These are phyloP conservation scores for Heterobasidion annosum DNA, from an alignment of 1,284 basidiomycete species.

Conservation along the genomic window DNA sequence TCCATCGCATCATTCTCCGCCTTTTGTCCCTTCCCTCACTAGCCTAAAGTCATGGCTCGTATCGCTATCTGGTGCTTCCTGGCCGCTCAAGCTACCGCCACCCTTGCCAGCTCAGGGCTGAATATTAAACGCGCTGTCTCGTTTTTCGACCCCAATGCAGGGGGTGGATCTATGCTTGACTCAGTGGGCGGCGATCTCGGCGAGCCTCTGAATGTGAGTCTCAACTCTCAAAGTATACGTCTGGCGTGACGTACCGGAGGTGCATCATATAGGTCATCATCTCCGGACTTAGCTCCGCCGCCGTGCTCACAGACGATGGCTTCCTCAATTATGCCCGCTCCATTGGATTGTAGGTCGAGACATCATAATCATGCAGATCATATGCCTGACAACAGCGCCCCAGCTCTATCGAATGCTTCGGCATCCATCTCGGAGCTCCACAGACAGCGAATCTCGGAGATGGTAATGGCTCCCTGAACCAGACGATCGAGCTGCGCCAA, in stretches of 20 bases:
- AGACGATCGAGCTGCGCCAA: constrained; percentile 58
- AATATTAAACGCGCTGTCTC: constrained; percentile 13
- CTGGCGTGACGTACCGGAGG: constrained; percentile 29
- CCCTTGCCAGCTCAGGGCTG: background rate
- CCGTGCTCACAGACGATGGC: constrained; percentile 56
- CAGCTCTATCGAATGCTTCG: constrained; percentile 67
- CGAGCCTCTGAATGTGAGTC: constrained; percentile 59
- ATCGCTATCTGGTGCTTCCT: constrained; percentile 7
- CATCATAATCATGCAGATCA: too few species aligned
- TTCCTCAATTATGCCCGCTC: constrained; percentile 50
- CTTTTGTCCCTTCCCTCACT: background rate
- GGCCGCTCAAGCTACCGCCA: constrained; percentile 1
- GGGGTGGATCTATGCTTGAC: constrained; percentile 47
- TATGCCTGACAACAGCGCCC: background rate
- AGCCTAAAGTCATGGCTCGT: constrained; percentile 5
- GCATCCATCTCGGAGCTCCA: constrained; percentile 51
- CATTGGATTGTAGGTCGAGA: constrained; percentile 47
- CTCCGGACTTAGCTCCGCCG: constrained; percentile 57
- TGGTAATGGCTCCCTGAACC: constrained; percentile 49
- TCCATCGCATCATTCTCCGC: background rate
- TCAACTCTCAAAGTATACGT: background rate
- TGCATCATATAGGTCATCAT: constrained; percentile 36
- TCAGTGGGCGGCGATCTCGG: constrained; percentile 39
- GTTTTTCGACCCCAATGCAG: constrained; percentile 33
- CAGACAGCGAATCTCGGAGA: constrained; percentile 69